These are phyloP conservation scores for Mercurialis annua DNA, from an alignment of 345 rosid species.

Conservation along the genomic window DNA sequence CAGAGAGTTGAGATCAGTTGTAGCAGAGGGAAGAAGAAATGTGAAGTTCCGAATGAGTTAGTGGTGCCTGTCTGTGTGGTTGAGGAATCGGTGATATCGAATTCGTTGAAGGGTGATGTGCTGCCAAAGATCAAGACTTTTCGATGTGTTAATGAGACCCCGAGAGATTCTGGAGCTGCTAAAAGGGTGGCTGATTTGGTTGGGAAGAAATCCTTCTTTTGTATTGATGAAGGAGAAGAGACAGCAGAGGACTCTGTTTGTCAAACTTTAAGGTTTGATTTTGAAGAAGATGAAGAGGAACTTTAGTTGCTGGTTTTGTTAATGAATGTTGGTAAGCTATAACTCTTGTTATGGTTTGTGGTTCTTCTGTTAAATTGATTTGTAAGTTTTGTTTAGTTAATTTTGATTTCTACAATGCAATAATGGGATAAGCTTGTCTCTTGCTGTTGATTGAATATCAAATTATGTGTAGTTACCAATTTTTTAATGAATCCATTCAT, in stretches of 20 bases:
- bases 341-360: slow-evolving; percentile 13
- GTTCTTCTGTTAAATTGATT: not conserved
- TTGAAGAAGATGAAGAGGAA: slow-evolving; percentile 17
- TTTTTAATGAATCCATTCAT: not conserved
- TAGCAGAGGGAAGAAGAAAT: slow-evolving; percentile 69
- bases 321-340: slow-evolving; percentile 5
- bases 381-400: not conserved
- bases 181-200: slow-evolving; percentile 80
- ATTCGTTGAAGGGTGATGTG: slow-evolving; percentile 24
- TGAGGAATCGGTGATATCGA: slow-evolving; percentile 34
- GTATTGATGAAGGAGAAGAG: slow-evolving; percentile 20
- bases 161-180: slow-evolving; percentile 87
- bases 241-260: slow-evolving; percentile 19
- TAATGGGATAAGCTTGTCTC: slow-evolving; percentile 13
- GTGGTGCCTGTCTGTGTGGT: slow-evolving; percentile 34
- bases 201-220: slow-evolving; percentile 52
- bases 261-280: slow-evolving; percentile 18
- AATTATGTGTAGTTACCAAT: not conserved
- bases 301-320: not conserved
- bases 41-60: slow-evolving; percentile 80
- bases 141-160: slow-evolving; percentile 50
- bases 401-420: slow-evolving; percentile 3
- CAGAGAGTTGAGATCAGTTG: slow-evolving; percentile 33
- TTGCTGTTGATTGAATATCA: not conserved
- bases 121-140: slow-evolving; percentile 73